Conservation (phyloP, 352 stramenopile genomes). For the Pythium oligandrum region DNA sequence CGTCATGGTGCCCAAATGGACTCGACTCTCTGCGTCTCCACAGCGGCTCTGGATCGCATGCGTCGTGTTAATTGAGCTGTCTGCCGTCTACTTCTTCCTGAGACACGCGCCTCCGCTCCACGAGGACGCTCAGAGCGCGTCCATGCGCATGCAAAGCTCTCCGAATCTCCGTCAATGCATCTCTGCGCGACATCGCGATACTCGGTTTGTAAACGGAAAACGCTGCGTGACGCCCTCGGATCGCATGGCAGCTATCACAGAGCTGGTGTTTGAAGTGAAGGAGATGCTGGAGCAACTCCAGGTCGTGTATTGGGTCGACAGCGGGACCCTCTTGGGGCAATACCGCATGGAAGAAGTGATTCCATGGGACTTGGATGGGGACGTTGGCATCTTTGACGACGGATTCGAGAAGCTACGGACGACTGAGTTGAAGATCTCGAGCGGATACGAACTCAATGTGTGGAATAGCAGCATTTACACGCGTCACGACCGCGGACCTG, state of each 20-base stretch:
- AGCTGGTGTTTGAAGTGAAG: slow-evolving; percentile 34
- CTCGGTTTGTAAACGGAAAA: neutral
- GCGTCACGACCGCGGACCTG: slow-evolving; percentile 18
- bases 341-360: slow-evolving; percentile 37
- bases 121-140: neutral
- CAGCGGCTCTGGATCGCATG: neutral
- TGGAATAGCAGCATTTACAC: slow-evolving; percentile 34
- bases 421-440: slow-evolving; percentile 17
- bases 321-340: slow-evolving; percentile 47
- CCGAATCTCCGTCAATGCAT: slow-evolving; percentile 1
- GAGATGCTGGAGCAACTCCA: slow-evolving; percentile 27
- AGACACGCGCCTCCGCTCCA: neutral
- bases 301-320: slow-evolving; percentile 51
- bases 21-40: neutral
- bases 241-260: slow-evolving; percentile 24
- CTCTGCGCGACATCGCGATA: neutral
- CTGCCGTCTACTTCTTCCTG: neutral
- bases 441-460: slow-evolving; percentile 39
- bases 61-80: neutral
- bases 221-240: slow-evolving; percentile 32
- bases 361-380: slow-evolving; percentile 45
- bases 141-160: neutral
- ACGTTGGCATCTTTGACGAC: slow-evolving; percentile 27
- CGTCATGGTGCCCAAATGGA: neutral
- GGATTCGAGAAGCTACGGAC: slow-evolving; percentile 12